Conservation (phyloP, 2,329 filamentous ascomycete species). For the Rhynchosporium secalis region DNA sequence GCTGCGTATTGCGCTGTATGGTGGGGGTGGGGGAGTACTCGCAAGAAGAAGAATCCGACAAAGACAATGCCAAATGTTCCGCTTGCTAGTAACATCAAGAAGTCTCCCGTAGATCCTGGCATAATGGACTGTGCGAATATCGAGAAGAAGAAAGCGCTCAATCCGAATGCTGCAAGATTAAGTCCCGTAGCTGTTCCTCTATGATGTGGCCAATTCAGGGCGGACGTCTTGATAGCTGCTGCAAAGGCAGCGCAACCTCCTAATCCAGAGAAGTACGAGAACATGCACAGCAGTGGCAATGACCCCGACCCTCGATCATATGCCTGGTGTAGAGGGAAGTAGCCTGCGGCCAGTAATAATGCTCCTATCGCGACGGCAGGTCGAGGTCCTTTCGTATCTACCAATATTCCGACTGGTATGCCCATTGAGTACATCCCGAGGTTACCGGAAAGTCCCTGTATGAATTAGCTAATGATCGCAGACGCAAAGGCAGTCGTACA, state of each 20-base stretch:
- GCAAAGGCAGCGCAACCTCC: constrained; percentile 92
- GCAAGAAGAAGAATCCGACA: constrained; percentile 80
- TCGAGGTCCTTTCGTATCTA: constrained; percentile 79
- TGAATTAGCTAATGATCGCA: constrained; percentile 36
- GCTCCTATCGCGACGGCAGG: constrained; percentile 76
- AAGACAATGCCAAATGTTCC: constrained; percentile 78
- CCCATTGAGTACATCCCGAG: constrained; percentile 93
- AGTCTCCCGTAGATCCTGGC: constrained; percentile 77
- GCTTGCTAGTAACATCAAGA: constrained; percentile 76
- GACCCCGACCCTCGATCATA: constrained; percentile 67
- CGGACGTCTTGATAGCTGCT: constrained; percentile 81
- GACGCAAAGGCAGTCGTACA: constrained; percentile 48
- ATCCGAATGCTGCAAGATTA: constrained; percentile 85
- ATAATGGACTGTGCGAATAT: constrained; percentile 74
- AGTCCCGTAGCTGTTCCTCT: constrained; percentile 93
- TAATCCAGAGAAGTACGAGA: constrained; percentile 80
- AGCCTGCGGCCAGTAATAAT: constrained; percentile 72
- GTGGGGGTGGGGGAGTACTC: constrained; percentile 61
- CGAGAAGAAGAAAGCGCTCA: constrained; percentile 97
- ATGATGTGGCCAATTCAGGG: constrained; percentile 87
- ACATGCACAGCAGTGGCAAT: constrained; percentile 70
- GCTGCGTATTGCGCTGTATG: constrained; percentile 48
- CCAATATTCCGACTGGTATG: constrained; percentile 83
- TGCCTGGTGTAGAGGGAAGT: constrained; percentile 80
- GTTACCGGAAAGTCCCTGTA: constrained; percentile 70